Conservation (phyloP, 2,329 filamentous ascomycete genomes). For the Pestalotiopsis fici region DNA sequence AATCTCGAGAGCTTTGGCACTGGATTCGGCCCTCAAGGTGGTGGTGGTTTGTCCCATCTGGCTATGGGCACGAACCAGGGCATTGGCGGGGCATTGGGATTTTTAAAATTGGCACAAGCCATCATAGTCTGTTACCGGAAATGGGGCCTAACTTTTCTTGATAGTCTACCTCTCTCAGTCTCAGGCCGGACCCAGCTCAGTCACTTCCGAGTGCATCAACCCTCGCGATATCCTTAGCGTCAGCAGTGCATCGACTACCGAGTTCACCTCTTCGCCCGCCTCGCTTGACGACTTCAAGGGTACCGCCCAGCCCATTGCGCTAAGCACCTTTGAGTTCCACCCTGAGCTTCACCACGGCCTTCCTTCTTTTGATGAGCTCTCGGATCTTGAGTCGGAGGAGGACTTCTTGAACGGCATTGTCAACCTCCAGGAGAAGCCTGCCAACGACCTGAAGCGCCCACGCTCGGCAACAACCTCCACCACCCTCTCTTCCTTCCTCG, state of each 20-base stretch:
- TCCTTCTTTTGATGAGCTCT: conserved; percentile 80
- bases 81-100: conserved; percentile 6
- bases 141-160: conserved; percentile 21
- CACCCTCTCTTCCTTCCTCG: conserved; percentile 70
- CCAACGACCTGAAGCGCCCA: conserved; percentile 68
- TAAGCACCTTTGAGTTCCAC: conserved; percentile 54
- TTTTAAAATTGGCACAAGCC: conserved; percentile 14
- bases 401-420: conserved; percentile 77
- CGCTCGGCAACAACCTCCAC: conserved; percentile 69
- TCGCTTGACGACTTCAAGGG: conserved; percentile 62
- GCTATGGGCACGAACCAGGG: no score
- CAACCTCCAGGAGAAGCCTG: conserved; percentile 59
- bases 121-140: conserved; percentile 28
- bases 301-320: conserved; percentile 48
- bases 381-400: conserved; percentile 89
- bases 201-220: conserved; percentile 73
- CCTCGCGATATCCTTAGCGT: conserved; percentile 93
- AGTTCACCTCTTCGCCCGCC: conserved; percentile 63
- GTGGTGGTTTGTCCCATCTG: not conserved
- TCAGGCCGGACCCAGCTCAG: conserved; percentile 54
- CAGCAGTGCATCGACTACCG: conserved; percentile 52
- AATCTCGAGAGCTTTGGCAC: not conserved
- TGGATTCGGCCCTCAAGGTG: not conserved
- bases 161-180: conserved; percentile 28
- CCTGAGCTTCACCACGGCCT: conserved; percentile 57